These are phyloP conservation scores for Paraleonurus japonicus DNA, from an alignment of 257 asterid genomes.

Conservation along the genomic window DNA sequence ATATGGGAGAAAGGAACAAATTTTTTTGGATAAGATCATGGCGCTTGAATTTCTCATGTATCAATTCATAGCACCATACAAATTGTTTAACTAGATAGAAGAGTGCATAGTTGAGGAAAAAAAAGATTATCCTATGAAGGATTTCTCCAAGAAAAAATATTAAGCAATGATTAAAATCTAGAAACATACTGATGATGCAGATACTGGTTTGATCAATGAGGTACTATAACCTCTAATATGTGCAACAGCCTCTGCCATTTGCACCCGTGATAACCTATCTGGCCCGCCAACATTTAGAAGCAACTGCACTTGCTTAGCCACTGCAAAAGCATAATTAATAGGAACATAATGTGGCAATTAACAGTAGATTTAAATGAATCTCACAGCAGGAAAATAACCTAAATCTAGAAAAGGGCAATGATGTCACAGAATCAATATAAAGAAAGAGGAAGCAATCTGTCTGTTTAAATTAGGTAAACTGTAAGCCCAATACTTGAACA, in stretches of 20 bases:
- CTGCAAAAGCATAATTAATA: constrained; percentile 39
- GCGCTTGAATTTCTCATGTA: not conserved
- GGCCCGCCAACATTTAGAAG: constrained; percentile 86
- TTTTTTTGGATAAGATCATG: not conserved
- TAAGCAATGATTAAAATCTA: constrained; percentile 2
- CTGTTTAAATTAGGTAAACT: not conserved
- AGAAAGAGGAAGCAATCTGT: not conserved
- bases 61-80: not conserved
- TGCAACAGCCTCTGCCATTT: constrained; percentile 97
- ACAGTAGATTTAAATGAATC: not conserved
- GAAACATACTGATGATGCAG: constrained; percentile 76
- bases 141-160: not conserved
- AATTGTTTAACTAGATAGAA: not conserved
- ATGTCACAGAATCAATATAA: not conserved
- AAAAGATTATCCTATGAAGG: not conserved
- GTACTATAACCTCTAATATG: constrained; percentile 54
- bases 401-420: not conserved
- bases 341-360: not conserved
- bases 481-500: not conserved
- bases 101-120: not conserved
- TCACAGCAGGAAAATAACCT: not conserved
- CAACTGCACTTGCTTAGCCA: constrained; percentile 53
- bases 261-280: constrained; percentile 83
- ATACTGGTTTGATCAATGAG: constrained; percentile 70
- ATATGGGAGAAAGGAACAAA: not conserved